Evolutionary conservation across 1,139 yeast genomes (phyloP), one percentile per base, ranked within the genome.

Genomic region (Schizosaccharomyces versatilis): DNA sequence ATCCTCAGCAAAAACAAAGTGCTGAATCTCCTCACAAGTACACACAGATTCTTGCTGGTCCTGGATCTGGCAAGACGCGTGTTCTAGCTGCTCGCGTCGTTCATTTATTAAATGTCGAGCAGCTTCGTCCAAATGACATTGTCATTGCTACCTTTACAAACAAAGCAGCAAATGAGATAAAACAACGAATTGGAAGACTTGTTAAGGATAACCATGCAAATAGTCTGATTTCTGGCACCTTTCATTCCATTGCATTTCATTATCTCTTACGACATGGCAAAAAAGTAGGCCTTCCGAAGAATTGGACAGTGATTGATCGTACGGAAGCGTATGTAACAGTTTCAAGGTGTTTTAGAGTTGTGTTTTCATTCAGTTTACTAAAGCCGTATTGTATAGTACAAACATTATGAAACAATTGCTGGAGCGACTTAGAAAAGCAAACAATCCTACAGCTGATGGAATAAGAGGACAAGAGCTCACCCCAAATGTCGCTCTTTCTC

Each of bases 91-190:
- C 86, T 1, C 71, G 95, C 52, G 93, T 85, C 7, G 93, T 93
- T 0, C 76, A 79, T 63, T 48, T 59, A 38, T 69, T 86, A 41
- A 62, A 84, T 32, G 60, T 77, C 1, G 67, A 73, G 9, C 74
- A 77, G 41, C 64, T 71, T 1, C 67, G 71, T 1, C 86, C 95
- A 0, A 71, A 73, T 38, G 68, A 74, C 52, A 74, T 88, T 47
- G 74, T 88, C 2, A 90, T 86, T 36, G 84, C 95, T 10, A 86
- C 96, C 0, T 88, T 88, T 67, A 86, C 96, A 17, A 84, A 84
- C 63, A 82, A 81, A 61, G 96, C 96, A 0, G 94, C 96, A 1
- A 74, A 72, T 54, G 96, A 88, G 66, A 81, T 88, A 83, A 69
- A 71, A 14, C 80, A 76, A 51, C 69, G 97, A 47, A 66, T 84